Conservation (phyloP, 2,329 filamentous ascomycete species). For the Blumeria hordei region DNA sequence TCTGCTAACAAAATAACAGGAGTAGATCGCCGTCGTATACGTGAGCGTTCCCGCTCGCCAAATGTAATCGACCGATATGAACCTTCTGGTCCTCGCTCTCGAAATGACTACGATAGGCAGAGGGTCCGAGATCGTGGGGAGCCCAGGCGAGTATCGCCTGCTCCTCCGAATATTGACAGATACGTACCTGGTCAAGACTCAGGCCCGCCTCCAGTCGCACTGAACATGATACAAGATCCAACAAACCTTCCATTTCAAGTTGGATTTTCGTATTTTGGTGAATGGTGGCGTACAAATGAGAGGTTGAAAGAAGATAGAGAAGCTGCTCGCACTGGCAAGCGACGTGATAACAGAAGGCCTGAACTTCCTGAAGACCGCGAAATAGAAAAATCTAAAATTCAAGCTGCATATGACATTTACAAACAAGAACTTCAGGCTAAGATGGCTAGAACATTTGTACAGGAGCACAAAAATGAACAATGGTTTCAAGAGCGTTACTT, state of each 20-base stretch:
- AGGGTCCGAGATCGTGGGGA: conserved; percentile 22
- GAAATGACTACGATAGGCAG: conserved; percentile 38
- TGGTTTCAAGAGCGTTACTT: conserved; percentile 97
- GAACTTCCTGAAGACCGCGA: conserved; percentile 51
- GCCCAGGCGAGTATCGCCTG: conserved; percentile 32
- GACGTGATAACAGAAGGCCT: conserved; percentile 36
- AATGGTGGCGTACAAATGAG: conserved; percentile 70
- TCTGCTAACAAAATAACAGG: conserved; percentile 18
- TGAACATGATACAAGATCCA: conserved; percentile 50
- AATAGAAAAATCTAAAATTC: conserved; percentile 56
- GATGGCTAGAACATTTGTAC: conserved; percentile 77
- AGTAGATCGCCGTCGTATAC: conserved; percentile 29
- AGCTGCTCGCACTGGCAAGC: conserved; percentile 40
- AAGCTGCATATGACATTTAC: conserved; percentile 41
- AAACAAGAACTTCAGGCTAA: conserved; percentile 45
- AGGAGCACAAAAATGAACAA: conserved; percentile 80
- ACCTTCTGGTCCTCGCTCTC: conserved; percentile 30
- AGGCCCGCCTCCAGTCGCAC: conserved; percentile 22
- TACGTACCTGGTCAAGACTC: conserved; percentile 56
- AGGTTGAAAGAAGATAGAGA: conserved; percentile 66
- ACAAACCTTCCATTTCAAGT: conserved; percentile 54
- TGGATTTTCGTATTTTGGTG: conserved; percentile 64
- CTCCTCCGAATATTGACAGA: conserved; percentile 51
- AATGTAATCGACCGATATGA: conserved; percentile 50
- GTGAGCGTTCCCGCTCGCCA: conserved; percentile 47